Evolutionary conservation across 176 grass and related monocot genomes (phyloP), one percentile per base, ranked within the genome.

Genomic region (Rhynchospora pubera): DNA sequence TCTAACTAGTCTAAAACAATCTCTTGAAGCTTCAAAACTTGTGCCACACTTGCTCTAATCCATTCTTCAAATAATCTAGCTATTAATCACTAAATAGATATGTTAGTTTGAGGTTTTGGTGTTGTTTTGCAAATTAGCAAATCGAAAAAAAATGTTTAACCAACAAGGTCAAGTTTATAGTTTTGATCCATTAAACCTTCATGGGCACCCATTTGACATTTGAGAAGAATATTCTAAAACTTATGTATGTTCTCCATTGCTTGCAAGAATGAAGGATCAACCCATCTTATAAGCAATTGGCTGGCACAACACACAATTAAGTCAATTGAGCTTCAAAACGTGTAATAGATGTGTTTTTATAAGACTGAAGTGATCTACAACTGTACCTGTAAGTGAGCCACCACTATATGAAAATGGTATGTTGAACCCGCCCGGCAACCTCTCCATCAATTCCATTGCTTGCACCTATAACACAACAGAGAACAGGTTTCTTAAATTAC

Each of bases 381-480:
- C 21, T n/a, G n/a, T n/a, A 90, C 69, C 32, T 1, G 94, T 85
- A 0, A 92, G 90, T 12, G 94, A 90, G 21, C 91, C 92, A 92
- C 94, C 85, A 75, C 94, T 89, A 3, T 92, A 92, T 0, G 62
- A 21, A 75, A 93, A 94, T 16, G 95, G 80, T 85, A 11, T 98
- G 93, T 0, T 90, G 95, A 7, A 92, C 95, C 0, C 92, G 88
- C 82, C 85, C 87, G 44, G 72, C 86, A 53, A 78, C 84, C 85
- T 98, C 95, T 68, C 95, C 15, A 98, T 98, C 30, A 98, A 39
- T 65, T 98, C 95, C 95, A 98, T 98, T 16, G 95, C 92, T 93
- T 48, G 92, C 23, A 98, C 95, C 95, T n/a, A n/a, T 98, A 62
- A 7, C 15, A 28, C 44, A 9, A 19, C 42, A 48, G 18, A 47